Base-by-base conservation (phyloP, 1,139 yeast genomes). In the Candida sp. region DNA sequence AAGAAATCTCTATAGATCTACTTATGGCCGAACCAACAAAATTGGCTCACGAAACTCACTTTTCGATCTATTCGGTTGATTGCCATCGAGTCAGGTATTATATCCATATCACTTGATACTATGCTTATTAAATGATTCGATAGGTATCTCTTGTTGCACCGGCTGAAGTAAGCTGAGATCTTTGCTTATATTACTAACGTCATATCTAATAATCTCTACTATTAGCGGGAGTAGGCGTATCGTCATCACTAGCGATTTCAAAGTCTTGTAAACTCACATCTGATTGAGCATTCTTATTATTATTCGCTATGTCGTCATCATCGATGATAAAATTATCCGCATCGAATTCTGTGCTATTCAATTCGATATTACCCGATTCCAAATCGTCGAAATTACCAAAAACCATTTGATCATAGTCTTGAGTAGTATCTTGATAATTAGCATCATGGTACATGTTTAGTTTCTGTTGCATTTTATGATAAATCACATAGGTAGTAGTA, bases 401-500 rank as follows among this genome's bases (percentile, higher is more conserved):
- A 2, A 73, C 61, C 49, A 68, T 54, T 27, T 61, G 61, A 42
- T 67, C 73, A 46, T 65, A 62, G 22, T 54, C 56, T 11, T 55
- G 53, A 19, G 43, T 37, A 19, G 45, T 44, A 5, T 33, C 38
- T 22, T 42, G 36, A 23, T 41, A 34, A 35, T 47, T 40, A 32
- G 43, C 39, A 6, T 51, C 47, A 42, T 65, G 72, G 50, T 68
- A 71, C 11, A 56, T 49, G 5, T 59, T 56, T 47, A 77, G 57
- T 49, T 71, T 73, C 36, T 53, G 54, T 48, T 74, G 74, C 75
- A 78, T 87, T 55, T 82, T 81, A 42, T 66, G 68, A 62, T 89
- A 91, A 21, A 93, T 76, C 19, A 89, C 53, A 66, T 81, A 85
- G 0, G 96, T 85, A 0, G 95, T 84, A 7, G 70, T 50, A 1